These are phyloP conservation scores for Phycomyces nitens DNA, from an alignment of 192 early-diverging fungal species.

Conservation along the genomic window DNA sequence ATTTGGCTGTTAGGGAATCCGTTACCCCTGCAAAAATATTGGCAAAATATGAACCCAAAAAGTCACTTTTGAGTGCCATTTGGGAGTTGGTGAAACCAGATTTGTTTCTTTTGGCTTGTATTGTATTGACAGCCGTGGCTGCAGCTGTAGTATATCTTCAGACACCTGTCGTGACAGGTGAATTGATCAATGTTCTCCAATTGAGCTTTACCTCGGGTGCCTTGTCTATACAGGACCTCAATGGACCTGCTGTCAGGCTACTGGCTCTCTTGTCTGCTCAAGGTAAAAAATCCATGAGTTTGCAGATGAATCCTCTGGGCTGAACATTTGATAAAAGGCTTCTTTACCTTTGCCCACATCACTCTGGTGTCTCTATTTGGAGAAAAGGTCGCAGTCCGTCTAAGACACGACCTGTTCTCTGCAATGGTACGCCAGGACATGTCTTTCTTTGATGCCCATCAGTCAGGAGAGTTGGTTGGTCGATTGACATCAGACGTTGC, in stretches of 20 bases:
- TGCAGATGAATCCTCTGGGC: no score
- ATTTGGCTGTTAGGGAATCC: neutral
- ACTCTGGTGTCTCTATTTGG: conserved; percentile 57
- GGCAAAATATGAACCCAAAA: neutral
- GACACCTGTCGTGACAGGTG: conserved; percentile 55
- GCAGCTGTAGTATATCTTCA: conserved; percentile 53
- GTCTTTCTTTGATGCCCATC: conserved; percentile 56
- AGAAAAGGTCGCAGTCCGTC: conserved; percentile 52
- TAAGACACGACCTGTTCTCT: conserved; percentile 45
- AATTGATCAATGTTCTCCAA: conserved; percentile 55
- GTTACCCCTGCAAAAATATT: neutral
- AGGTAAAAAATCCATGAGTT: no score
- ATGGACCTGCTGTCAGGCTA: conserved; percentile 48
- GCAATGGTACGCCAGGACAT: conserved; percentile 59
- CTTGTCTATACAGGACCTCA: conserved; percentile 31
- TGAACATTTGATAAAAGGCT: conserved; percentile 5
- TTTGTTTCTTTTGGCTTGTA: conserved; percentile 45
- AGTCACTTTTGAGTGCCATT: conserved; percentile 17
- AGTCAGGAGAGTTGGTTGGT: conserved; percentile 49
- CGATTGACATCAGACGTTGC: conserved; percentile 52
- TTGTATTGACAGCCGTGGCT: conserved; percentile 52
- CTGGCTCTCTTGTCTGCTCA: conserved; percentile 52
- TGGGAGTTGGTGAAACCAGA: conserved; percentile 54
- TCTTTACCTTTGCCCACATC: conserved; percentile 61
- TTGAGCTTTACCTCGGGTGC: conserved; percentile 26